These are phyloP conservation scores for Rhizopogon rudus DNA, from an alignment of 768 basidiomycete species.

Conservation along the genomic window DNA sequence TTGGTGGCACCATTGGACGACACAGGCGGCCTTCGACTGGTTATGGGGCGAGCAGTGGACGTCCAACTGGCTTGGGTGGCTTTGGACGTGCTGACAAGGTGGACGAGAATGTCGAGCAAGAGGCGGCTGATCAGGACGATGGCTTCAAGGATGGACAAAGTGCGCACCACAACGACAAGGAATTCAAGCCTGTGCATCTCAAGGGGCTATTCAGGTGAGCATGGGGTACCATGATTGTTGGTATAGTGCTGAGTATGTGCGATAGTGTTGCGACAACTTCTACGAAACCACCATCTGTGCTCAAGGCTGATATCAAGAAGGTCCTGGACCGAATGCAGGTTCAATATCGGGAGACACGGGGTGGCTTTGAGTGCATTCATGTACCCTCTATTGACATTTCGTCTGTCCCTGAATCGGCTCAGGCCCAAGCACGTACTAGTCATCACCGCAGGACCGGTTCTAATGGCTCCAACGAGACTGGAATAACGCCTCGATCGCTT, in stretches of 20 bases:
- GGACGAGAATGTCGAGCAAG: conserved; percentile 41
- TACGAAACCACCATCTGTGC: conserved; percentile 73
- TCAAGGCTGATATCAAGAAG: conserved; percentile 79
- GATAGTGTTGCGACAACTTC: conserved; percentile 90
- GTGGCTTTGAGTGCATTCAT: conserved; percentile 96
- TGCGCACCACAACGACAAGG: conserved; percentile 53
- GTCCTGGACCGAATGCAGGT: conserved; percentile 95
- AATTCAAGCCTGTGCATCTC: conserved; percentile 91
- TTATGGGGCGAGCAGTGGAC: conserved; percentile 31
- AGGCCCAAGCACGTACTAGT: conserved; percentile 19
- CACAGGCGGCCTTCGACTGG: conserved; percentile 71
- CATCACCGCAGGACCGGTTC: conserved; percentile 42
- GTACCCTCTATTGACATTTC: conserved; percentile 89
- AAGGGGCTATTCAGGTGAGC: conserved; percentile 92
- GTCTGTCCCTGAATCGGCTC: conserved; percentile 50
- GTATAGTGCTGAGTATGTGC: not conserved
- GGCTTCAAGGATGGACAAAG: conserved; percentile 46
- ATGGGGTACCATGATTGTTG: conserved; percentile 1
- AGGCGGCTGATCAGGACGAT: conserved; percentile 34
- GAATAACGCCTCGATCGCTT: conserved; percentile 46
- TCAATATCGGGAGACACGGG: conserved; percentile 84
- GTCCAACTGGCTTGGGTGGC: conserved; percentile 34
- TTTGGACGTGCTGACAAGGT: conserved; percentile 50
- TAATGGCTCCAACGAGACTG: conserved; percentile 47
- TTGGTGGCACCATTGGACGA: conserved; percentile 59